Evolutionary conservation across 1,284 basidiomycete species (phyloP), one percentile per base, ranked within the genome.

Genomic region (Rhodotorula sp.): DNA sequence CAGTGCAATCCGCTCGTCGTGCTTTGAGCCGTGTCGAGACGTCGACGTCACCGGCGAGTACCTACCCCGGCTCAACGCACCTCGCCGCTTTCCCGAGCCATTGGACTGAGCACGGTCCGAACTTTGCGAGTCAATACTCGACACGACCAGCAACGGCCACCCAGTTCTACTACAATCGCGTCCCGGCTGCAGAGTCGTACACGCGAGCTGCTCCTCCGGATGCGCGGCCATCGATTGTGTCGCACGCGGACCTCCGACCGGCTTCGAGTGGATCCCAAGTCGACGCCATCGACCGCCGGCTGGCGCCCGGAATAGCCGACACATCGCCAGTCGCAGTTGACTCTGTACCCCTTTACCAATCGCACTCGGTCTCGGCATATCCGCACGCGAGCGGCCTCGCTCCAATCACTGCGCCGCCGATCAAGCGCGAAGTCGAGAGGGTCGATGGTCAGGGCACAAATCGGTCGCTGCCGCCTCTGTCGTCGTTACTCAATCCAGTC

Each of bases 151-250:
- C 18, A 17, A 45, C 56, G 3, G 42, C 51, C 18, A 46, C 69
- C 26, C 62, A 70, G 29, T 63, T 64, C 26, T 62, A 67, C 37
- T 67, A 67, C 65, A 70, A 70, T 30, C 64, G 65, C 26, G 62
- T 70, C 2, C 65, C 69, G 12, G 55, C 65, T 14, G 65, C 33
- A 54, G 69, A 70, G 44, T 70, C 69, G 6, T 70, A 70, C 42
- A 48, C 69, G 0, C 65, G 69, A 17, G 18, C 60, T 4, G 66
- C 69, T 5, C 65, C 65, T 6, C 62, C 62, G 17, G 69, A 67
- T 20, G 55, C 68, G 33, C 26, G 15, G 6, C 46, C 59, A 4
- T 8, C 12, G 14, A 26, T 49, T 18, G 20, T 18, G 18, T 53
- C 15, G 30, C 51, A 37, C 33, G 26, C 14, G 4, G 29, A 54